phyloP scores from a whole-genome alignment of 139 green algal species.

The Coelastrella sp. region DNA sequence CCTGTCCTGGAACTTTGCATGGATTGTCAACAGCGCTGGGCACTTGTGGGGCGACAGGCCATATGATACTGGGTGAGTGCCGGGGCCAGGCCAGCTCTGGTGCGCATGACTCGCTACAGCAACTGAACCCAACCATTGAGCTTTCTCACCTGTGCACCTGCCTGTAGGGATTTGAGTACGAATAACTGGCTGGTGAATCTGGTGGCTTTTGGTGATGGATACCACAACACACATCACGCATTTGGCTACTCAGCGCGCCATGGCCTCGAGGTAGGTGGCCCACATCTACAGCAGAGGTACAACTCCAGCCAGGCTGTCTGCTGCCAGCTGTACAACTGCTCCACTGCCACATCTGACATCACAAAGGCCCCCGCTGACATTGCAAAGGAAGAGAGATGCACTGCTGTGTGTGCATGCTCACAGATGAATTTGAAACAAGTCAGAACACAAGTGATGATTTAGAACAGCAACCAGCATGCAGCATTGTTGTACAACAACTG shows the following conservation, averaged over 20 bases:
- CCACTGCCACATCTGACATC: too few relatives aligned
- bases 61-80: neutral
- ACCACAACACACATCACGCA: neutral
- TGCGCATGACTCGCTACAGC: neutral
- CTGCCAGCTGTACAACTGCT: too few relatives aligned
- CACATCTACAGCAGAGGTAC: too few relatives aligned
- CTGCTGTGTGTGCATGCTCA: neutral
- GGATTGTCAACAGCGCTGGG: slow-evolving; percentile 5
- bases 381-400: too few relatives aligned
- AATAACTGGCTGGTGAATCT: neutral
- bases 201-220: slow-evolving; percentile 3
- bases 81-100: neutral
- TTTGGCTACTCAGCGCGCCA: neutral
- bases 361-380: too few relatives aligned
- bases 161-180: neutral
- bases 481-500: neutral
- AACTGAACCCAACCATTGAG: neutral
- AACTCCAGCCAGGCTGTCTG: too few relatives aligned
- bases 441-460: neutral
- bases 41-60: slow-evolving; percentile 8
- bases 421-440: neutral
- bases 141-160: neutral
- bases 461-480: neutral
- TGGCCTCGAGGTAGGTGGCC: neutral
- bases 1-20: neutral